These are phyloP conservation scores for Calycina herbarum DNA, from an alignment of 2,329 filamentous ascomycete species.

Conservation along the genomic window DNA sequence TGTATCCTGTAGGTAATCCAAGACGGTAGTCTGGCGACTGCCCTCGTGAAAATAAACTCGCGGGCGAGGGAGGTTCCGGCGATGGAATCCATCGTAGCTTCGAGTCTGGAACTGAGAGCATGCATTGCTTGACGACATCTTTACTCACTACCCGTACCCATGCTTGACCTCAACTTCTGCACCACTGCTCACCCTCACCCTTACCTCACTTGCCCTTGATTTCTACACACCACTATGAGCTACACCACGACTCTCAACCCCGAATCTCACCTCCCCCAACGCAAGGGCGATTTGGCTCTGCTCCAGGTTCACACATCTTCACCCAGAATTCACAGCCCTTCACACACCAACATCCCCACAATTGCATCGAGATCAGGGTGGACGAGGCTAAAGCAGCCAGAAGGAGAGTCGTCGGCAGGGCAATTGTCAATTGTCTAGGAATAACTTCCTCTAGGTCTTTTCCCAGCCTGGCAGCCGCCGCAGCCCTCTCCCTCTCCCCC, in stretches of 20 bases:
- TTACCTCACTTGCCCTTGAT: neutral
- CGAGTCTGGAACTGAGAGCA: neutral
- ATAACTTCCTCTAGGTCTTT: neutral
- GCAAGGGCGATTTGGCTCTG: neutral
- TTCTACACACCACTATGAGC: neutral
- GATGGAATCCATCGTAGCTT: neutral
- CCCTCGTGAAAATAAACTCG: neutral
- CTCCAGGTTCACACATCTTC: neutral
- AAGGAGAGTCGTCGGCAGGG: neutral
- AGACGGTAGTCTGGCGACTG: neutral
- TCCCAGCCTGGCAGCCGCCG: neutral
- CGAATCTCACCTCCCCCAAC: neutral
- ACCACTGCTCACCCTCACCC: neutral
- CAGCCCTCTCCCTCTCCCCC: neutral
- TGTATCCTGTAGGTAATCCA: neutral
- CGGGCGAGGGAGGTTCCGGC: neutral
- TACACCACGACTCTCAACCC: neutral
- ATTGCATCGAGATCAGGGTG: neutral
- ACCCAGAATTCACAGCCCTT: neutral
- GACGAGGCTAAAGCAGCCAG: neutral
- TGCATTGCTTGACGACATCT: neutral
- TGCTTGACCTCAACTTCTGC: neutral
- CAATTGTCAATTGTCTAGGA: neutral
- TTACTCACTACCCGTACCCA: neutral
- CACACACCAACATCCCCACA: neutral